phyloP scores from a whole-genome alignment of 768 basidiomycete genomes.

The Postia placenta region DNA sequence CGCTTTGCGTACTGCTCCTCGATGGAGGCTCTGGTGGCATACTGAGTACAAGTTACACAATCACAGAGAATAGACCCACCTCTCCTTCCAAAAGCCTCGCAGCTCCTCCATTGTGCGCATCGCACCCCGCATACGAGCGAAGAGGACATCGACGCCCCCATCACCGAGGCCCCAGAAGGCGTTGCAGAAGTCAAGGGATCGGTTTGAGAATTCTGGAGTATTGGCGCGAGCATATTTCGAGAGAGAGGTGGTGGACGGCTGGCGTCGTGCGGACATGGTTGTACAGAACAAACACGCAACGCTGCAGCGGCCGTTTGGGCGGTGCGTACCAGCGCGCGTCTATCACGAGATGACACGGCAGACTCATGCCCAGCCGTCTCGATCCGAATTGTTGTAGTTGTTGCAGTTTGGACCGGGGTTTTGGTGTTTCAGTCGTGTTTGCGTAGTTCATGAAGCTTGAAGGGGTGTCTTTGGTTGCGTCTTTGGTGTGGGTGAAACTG shows the following conservation, averaged over 20 bases:
- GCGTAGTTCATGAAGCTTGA: too few species aligned
- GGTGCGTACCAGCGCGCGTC: background rate
- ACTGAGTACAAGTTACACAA: background rate
- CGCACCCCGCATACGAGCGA: slow-evolving; percentile 84
- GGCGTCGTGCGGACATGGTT: slow-evolving; percentile 67
- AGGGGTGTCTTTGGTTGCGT: too few species aligned
- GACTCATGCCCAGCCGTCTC: too few species aligned
- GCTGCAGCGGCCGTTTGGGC: background rate
- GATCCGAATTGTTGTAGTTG: too few species aligned
- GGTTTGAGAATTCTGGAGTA: slow-evolving; percentile 41
- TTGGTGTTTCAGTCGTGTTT: too few species aligned
- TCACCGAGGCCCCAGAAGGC: slow-evolving; percentile 91
- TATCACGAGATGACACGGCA: too few species aligned
- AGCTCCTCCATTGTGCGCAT: slow-evolving; percentile 85
- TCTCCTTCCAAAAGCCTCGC: slow-evolving; percentile 86
- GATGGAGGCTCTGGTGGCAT: slow-evolving; percentile 62
- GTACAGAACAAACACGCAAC: slow-evolving; percentile 1
- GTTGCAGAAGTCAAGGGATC: slow-evolving; percentile 88
- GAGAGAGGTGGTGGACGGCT: slow-evolving; percentile 77
- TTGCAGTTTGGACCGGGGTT: too few species aligned
- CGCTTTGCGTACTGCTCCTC: slow-evolving; percentile 96
- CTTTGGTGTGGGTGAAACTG: too few species aligned
- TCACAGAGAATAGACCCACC: slow-evolving; percentile 44
- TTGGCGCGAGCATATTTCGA: slow-evolving; percentile 58
- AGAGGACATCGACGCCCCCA: slow-evolving; percentile 85